Evolutionary conservation across 371 early-diverging fungal genomes (phyloP).

Genomic region (Phascolomyces articulosus): DNA sequence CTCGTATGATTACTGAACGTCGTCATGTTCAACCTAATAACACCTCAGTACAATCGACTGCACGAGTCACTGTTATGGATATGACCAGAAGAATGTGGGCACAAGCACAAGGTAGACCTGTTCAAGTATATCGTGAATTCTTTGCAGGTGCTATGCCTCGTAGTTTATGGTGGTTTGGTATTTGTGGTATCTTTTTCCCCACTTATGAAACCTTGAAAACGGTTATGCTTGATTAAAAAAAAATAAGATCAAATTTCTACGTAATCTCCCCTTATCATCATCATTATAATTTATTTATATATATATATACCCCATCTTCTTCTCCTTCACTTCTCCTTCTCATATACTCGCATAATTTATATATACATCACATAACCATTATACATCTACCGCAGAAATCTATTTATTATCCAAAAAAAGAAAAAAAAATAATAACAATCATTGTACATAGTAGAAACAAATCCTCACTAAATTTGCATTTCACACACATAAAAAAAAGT

Average conservation of each 20-base stretch:
- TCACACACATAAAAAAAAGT: no score
- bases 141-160: constrained; percentile 71
- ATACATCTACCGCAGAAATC: no score
- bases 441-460: no score
- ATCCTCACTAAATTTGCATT: no score
- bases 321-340: neutral
- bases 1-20: constrained; percentile 74
- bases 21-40: constrained; percentile 5
- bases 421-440: no score
- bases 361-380: no score
- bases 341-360: neutral
- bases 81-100: constrained; percentile 31
- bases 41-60: no score
- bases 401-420: no score
- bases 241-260: neutral
- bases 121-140: constrained; percentile 49
- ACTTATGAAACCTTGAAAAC: constrained; percentile 70
- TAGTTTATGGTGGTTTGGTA: constrained; percentile 79
- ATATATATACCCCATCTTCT: neutral
- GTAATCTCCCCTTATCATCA: no score
- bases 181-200: constrained; percentile 82
- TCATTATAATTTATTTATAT: no score
- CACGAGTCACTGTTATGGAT: constrained; percentile 23
- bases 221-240: constrained; percentile 23
- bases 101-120: constrained; percentile 16